Evolutionary conservation across 2,329 filamentous ascomycete genomes (phyloP).

Genomic region (Scedosporium aurantiacum): DNA sequence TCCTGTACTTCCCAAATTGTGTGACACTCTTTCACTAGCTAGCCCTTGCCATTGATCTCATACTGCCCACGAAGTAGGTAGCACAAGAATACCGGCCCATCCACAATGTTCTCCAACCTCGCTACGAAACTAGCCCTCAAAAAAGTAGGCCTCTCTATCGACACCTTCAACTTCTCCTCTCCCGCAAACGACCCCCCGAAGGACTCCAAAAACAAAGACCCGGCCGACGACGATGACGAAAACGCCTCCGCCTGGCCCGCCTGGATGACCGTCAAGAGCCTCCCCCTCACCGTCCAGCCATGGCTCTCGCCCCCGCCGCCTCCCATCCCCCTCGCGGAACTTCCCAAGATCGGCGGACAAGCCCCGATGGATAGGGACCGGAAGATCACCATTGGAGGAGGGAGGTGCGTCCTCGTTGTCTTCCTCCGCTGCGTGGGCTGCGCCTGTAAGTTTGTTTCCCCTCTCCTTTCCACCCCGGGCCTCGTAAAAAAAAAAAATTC

Average conservation of each 20-base stretch:
- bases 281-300: slow-evolving; percentile 40
- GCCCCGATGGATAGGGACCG: slow-evolving; percentile 36
- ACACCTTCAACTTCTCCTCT: slow-evolving; percentile 31
- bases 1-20: not conserved
- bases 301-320: slow-evolving; percentile 42
- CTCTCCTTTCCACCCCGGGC: not conserved
- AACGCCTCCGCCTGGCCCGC: slow-evolving; percentile 24
- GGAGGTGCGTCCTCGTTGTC: slow-evolving; percentile 34
- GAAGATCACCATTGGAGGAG: slow-evolving; percentile 31
- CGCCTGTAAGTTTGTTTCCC: slow-evolving; percentile 32
- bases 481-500: not conserved
- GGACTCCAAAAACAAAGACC: slow-evolving; percentile 8
- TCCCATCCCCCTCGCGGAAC: slow-evolving; percentile 31
- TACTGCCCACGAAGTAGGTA: not conserved
- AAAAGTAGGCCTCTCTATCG: slow-evolving; percentile 42
- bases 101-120: slow-evolving; percentile 42
- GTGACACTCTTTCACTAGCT: not conserved
- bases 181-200: slow-evolving; percentile 12
- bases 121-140: slow-evolving; percentile 47
- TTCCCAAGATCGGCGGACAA: slow-evolving; percentile 35
- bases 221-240: slow-evolving; percentile 13
- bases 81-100: not conserved
- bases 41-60: not conserved
- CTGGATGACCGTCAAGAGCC: slow-evolving; percentile 38
- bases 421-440: slow-evolving; percentile 45